Evolutionary conservation across 2,329 filamentous ascomycete species (phyloP), one percentile per base, ranked within the genome.

Genomic region (Neopestalotiopsis sp.): DNA sequence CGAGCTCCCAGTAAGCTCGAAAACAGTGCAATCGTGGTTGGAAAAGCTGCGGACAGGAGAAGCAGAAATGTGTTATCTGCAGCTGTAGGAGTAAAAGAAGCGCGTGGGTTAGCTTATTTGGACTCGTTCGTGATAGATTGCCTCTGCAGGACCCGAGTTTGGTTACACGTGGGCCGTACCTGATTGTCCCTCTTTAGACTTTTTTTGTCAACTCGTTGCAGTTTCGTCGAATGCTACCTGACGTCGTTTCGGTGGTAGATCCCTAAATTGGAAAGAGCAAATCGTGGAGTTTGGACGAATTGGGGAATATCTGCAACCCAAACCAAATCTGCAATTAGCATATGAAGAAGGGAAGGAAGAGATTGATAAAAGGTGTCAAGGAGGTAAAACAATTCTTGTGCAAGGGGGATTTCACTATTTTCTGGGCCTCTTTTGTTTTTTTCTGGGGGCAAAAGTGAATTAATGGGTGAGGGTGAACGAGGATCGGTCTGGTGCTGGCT

Each of bases 1-100:
- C 69, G 69, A 70, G 67, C 67, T 66, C 69, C 69, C 63, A 68
- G 34, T 20, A 70, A 40, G 62, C 62, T 38, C 57, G 59, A 58
- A 40, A 28, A 70, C 28, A 56, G 67, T 61, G 69, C 66, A 68
- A 68, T 68, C 24, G 69, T 66, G 62, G 30, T 24, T 14, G 57
- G 57, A 30, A 34, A 38, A 28, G 30, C 20, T 30, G 57, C 57
- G 57, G 30, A 59, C 24, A 30, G n/a, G 30, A 28, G 24, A 38
- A 40, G 34, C 28, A 34, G 56, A 53, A 67, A 61, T 61, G 20
- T 61, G 53, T 67, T 67, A 59, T 67, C 34, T 61, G 24, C 30
- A 53, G 34, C 17, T 34, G 24, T 28, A 24, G n/a, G 12, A 14
- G n/a, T 45, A 58, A 32, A n/a, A 30, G 3, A 6, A 49, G 10